A percentile compares a stretch with the other conserved stretches of the same genome.
Conservation (phyloP, 1,139 yeast genomes). For the Hanseniaspora gamundiae region DNA sequence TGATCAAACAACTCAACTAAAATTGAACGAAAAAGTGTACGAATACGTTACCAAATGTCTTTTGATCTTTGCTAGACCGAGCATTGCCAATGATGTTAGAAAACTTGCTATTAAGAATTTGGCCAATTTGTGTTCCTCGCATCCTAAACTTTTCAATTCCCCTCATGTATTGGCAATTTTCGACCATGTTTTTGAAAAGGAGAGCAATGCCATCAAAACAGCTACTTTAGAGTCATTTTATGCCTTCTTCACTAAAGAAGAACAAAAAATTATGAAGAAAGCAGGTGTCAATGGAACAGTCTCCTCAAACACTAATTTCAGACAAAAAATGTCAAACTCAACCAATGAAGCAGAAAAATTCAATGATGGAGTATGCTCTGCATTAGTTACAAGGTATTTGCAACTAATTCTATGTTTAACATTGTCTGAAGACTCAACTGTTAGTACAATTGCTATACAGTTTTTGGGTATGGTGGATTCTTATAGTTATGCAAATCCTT, state of each 20-base stretch:
- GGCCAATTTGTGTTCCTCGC: slow-evolving; percentile 43
- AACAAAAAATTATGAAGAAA: slow-evolving; percentile 31
- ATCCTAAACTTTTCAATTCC: slow-evolving; percentile 51
- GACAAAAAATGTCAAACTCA: slow-evolving; percentile 22
- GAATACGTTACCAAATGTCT: slow-evolving; percentile 45
- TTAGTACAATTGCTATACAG: slow-evolving; percentile 38
- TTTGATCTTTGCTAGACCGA: slow-evolving; percentile 36
- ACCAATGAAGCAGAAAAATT: slow-evolving; percentile 27
- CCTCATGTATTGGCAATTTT: slow-evolving; percentile 39
- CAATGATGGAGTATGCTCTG: slow-evolving; percentile 62
- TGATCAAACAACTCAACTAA: slow-evolving; percentile 32
- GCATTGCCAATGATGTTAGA: slow-evolving; percentile 28
- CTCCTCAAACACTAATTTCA: slow-evolving; percentile 13
- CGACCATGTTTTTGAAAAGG: slow-evolving; percentile 36
- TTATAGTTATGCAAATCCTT: slow-evolving; percentile 67
- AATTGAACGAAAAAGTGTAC: slow-evolving; percentile 40
- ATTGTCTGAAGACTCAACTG: slow-evolving; percentile 32
- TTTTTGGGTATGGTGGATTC: slow-evolving; percentile 44
- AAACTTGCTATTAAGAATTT: slow-evolving; percentile 45
- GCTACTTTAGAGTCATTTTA: slow-evolving; percentile 43
- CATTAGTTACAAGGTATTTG: slow-evolving; percentile 54
- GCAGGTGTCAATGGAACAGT: slow-evolving; percentile 25
- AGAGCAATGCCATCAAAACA: slow-evolving; percentile 30
- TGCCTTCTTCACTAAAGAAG: slow-evolving; percentile 43
- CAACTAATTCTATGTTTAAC: slow-evolving; percentile 37